Percentiles rank a stretch among this genome's conserved stretches.
Evolutionary conservation across 495 filamentous ascomycete species (phyloP).

Genomic region (Aspergillus leporis): DNA sequence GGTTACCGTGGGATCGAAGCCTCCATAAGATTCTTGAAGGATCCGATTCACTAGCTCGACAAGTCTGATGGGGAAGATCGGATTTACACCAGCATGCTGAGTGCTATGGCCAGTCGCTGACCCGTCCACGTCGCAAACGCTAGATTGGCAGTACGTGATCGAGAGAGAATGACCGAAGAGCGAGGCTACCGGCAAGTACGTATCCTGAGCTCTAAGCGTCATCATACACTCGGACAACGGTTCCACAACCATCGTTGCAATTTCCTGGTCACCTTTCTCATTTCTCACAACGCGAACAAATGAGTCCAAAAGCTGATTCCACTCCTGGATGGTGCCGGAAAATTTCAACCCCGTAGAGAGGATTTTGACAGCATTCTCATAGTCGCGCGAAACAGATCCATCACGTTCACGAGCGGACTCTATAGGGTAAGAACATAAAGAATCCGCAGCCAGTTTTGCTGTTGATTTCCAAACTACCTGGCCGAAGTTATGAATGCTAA

Average conservation of each 20-base stretch:
- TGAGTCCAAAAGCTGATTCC: constrained; percentile 60
- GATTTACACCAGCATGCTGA: neutral
- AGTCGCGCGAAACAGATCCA: constrained; percentile 55
- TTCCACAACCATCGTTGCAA: constrained; percentile 64
- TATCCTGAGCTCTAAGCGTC: constrained; percentile 18
- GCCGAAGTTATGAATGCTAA: constrained; percentile 14
- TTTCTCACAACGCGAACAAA: constrained; percentile 58
- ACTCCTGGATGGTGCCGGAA: constrained; percentile 44
- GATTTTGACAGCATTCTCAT: constrained; percentile 67
- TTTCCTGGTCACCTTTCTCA: constrained; percentile 66
- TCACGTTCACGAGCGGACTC: constrained; percentile 47
- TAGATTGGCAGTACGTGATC: constrained; percentile 30
- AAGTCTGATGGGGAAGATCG: constrained; percentile 31
- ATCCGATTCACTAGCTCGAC: constrained; percentile 28
- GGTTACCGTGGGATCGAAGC: constrained; percentile 25
- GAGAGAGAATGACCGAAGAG: constrained; percentile 37
- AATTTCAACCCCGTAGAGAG: constrained; percentile 62
- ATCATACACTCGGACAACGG: constrained; percentile 60
- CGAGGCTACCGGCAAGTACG: constrained; percentile 32
- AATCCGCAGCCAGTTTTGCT: constrained; percentile 34
- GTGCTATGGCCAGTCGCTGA: neutral
- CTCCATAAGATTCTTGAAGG: constrained; percentile 32
- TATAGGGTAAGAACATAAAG: constrained; percentile 38
- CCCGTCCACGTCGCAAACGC: neutral
- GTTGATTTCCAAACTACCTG: constrained; percentile 39